These are phyloP conservation scores for Sclerotinia nivalis DNA, from an alignment of 2,329 filamentous ascomycete species.

Conservation along the genomic window DNA sequence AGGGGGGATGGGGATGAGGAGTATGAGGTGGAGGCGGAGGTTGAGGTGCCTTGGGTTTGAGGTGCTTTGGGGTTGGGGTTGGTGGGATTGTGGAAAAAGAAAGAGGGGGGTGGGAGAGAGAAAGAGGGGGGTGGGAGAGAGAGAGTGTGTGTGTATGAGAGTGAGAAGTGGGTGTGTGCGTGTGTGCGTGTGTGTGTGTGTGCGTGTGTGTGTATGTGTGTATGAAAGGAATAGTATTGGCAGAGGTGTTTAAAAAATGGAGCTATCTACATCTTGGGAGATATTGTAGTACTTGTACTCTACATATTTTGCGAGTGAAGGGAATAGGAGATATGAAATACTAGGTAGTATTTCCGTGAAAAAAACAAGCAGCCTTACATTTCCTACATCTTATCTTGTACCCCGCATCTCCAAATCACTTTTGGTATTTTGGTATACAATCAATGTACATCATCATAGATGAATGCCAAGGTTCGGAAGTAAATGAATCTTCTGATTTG, in stretches of 20 bases:
- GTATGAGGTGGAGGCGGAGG: slow-evolving; percentile 37
- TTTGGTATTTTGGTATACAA: not conserved
- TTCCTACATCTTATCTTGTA: not conserved
- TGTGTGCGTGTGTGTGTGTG: too few species aligned
- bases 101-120: too few species aligned
- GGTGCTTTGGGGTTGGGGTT: not conserved
- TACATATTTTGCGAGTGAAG: not conserved
- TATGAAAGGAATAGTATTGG: too few species aligned
- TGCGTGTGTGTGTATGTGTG: too few species aligned
- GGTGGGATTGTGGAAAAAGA: not conserved
- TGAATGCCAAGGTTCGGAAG: not conserved
- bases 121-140: not conserved
- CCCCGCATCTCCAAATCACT: not conserved
- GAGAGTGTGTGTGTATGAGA: not conserved
- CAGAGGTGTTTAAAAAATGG: not conserved
- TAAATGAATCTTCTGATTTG: slow-evolving; percentile 18
- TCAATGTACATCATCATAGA: slow-evolving; percentile 3
- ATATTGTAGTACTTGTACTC: not conserved
- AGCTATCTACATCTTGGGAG: not conserved
- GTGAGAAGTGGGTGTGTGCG: too few species aligned
- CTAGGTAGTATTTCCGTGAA: not conserved
- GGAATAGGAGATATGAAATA: not conserved
- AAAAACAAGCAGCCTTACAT: not conserved
- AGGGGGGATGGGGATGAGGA: slow-evolving; percentile 33
- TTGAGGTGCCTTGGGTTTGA: slow-evolving; percentile 30